Evolutionary conservation across 768 basidiomycete genomes (phyloP).

Genomic region (Lentinula edodes): DNA sequence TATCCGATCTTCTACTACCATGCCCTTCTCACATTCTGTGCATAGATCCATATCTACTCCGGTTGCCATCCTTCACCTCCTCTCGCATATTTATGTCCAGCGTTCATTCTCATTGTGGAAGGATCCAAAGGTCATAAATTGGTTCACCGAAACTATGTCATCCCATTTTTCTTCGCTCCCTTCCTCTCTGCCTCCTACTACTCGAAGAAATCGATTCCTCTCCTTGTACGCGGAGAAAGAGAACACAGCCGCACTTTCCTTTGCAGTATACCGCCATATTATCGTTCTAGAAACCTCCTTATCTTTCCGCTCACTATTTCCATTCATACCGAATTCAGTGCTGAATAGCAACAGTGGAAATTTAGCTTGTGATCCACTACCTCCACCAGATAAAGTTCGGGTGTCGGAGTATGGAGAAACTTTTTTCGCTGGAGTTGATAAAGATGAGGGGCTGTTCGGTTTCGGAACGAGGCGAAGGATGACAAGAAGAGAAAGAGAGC

Average conservation of each 20-base stretch:
- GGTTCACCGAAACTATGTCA: slow-evolving; percentile 62
- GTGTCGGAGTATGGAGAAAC: slow-evolving; percentile 57
- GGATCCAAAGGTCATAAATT: slow-evolving; percentile 50
- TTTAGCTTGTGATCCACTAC: slow-evolving; percentile 82
- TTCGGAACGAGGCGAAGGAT: slow-evolving; percentile 22
- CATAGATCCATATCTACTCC: slow-evolving; percentile 33
- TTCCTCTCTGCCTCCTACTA: slow-evolving; percentile 12
- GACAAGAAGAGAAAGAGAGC: slow-evolving; percentile 35
- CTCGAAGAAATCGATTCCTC: slow-evolving; percentile 19
- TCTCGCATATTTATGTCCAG: slow-evolving; percentile 84
- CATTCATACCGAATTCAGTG: slow-evolving; percentile 65
- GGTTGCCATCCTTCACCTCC: slow-evolving; percentile 59
- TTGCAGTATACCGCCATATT: slow-evolving; percentile 69
- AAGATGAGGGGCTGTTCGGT: slow-evolving; percentile 17
- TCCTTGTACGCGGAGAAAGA: slow-evolving; percentile 30
- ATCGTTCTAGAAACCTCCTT: slow-evolving; percentile 65
- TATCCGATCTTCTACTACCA: background rate
- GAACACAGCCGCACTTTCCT: slow-evolving; percentile 25
- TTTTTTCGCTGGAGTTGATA: slow-evolving; percentile 70
- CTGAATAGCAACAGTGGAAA: slow-evolving; percentile 30
- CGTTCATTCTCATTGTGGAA: slow-evolving; percentile 83
- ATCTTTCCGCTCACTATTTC: slow-evolving; percentile 48
- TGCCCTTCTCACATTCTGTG: slow-evolving; percentile 8
- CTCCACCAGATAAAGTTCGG: slow-evolving; percentile 47
- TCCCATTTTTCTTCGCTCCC: slow-evolving; percentile 34